Conservation (phyloP, 352 stramenopile genomes). For the Phytophthora melonis region DNA sequence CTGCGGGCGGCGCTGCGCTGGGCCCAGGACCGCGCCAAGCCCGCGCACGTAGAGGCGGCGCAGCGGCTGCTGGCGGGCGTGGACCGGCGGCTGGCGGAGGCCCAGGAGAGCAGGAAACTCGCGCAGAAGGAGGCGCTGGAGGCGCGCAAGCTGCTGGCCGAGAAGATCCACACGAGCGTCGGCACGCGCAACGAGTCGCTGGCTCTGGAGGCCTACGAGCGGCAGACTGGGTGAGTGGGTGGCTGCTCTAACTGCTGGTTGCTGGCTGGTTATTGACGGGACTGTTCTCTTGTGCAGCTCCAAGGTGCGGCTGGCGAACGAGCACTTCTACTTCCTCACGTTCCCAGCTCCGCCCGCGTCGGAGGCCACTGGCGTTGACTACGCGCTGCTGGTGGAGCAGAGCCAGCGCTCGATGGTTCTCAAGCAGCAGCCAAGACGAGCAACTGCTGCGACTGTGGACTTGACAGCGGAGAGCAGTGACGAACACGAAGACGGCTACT, state of each 20-base stretch:
- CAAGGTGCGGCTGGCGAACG: slow-evolving; percentile 69
- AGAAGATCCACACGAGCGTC: slow-evolving; percentile 75
- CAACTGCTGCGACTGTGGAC: slow-evolving; percentile 6
- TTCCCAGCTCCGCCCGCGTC: slow-evolving; percentile 44
- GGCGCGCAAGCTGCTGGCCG: slow-evolving; percentile 50
- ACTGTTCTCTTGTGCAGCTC: slow-evolving; percentile 17
- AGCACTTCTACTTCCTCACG: slow-evolving; percentile 73
- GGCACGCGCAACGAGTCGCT: slow-evolving; percentile 75
- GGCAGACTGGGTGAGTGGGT: slow-evolving; percentile 51
- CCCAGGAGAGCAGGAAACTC: slow-evolving; percentile 56
- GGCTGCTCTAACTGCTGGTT: too few relatives aligned
- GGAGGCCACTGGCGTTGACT: slow-evolving; percentile 29
- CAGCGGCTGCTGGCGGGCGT: slow-evolving; percentile 51
- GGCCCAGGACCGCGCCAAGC: slow-evolving; percentile 41
- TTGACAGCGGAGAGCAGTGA: slow-evolving; percentile 3
- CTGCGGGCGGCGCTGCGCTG: slow-evolving; percentile 63
- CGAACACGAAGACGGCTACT: slow-evolving; percentile 41
- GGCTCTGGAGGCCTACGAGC: slow-evolving; percentile 71
- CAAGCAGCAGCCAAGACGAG: slow-evolving; percentile 15
- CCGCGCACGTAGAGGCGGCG: slow-evolving; percentile 40
- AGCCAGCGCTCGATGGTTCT: slow-evolving; percentile 25
- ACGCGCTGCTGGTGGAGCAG: slow-evolving; percentile 33
- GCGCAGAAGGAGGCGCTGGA: slow-evolving; percentile 46
- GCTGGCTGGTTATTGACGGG: not conserved
- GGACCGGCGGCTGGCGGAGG: slow-evolving; percentile 51